A percentile compares a stretch with the other conserved stretches of the same genome.
phyloP scores from a whole-genome alignment of 441 rosid species.

The Croton setiger region DNA sequence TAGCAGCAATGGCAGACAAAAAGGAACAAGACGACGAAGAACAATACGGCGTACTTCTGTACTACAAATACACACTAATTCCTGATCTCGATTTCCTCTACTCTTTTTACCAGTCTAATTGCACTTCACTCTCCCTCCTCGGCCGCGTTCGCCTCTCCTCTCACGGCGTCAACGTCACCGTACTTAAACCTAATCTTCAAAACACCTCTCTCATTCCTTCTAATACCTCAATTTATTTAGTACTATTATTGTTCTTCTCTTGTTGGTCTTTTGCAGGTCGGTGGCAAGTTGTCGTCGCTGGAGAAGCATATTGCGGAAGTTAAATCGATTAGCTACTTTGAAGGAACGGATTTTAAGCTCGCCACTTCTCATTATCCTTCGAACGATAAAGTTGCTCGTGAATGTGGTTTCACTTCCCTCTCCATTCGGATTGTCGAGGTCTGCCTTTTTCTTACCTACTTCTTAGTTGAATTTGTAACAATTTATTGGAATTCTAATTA shows the following conservation, averaged over 20 bases:
- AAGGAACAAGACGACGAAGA: conserved; percentile 19
- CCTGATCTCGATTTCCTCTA: conserved; percentile 56
- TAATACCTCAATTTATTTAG: neutral
- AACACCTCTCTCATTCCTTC: neutral
- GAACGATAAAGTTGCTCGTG: conserved; percentile 62
- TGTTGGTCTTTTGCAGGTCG: conserved; percentile 44
- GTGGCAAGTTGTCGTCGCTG: conserved; percentile 61
- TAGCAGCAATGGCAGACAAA: conserved; percentile 15
- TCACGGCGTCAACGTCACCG: conserved; percentile 82
- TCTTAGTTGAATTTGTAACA: neutral
- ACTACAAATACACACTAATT: conserved; percentile 63
- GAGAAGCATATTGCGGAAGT: conserved; percentile 57
- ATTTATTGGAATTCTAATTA: neutral
- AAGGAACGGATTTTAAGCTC: conserved; percentile 92
- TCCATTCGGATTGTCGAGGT: conserved; percentile 87
- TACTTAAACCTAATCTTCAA: conserved; percentile 14
- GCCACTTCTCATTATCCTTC: conserved; percentile 66
- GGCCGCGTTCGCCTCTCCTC: conserved; percentile 86
- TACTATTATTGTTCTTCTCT: neutral
- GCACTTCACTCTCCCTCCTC: conserved; percentile 63
- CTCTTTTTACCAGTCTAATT: conserved; percentile 66
- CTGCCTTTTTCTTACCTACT: neutral
- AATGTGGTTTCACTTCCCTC: conserved; percentile 85
- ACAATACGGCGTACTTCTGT: conserved; percentile 65
- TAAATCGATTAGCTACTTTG: conserved; percentile 49